Percentiles rank a stretch among this genome's conserved stretches.
Evolutionary conservation across 2,329 filamentous ascomycete species (phyloP).

Genomic region (Botrytis hyacinthi): DNA sequence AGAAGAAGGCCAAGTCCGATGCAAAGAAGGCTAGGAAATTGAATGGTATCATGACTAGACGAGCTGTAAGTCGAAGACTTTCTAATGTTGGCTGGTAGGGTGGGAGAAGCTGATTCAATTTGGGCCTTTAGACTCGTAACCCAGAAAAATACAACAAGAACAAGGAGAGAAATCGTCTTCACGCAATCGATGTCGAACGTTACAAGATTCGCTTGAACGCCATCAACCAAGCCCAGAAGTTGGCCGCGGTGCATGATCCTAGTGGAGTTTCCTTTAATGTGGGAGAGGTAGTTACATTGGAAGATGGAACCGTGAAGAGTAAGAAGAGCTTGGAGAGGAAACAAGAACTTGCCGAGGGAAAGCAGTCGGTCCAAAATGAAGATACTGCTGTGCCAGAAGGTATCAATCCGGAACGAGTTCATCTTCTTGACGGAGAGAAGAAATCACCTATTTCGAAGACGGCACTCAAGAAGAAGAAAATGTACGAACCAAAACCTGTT

Average conservation of each 20-base stretch:
- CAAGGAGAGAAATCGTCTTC: slow-evolving; percentile 38
- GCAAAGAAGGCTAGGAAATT: slow-evolving; percentile 33
- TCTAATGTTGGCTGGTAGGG: neutral
- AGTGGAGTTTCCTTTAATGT: slow-evolving; percentile 39
- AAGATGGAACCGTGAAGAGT: slow-evolving; percentile 36
- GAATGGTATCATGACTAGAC: slow-evolving; percentile 32
- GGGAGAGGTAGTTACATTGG: slow-evolving; percentile 32
- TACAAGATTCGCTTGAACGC: slow-evolving; percentile 37
- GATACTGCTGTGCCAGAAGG: slow-evolving; percentile 9
- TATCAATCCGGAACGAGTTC: slow-evolving; percentile 21
- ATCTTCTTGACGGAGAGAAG: slow-evolving; percentile 20
- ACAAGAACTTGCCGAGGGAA: slow-evolving; percentile 24
- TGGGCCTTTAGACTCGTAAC: slow-evolving; percentile 34
- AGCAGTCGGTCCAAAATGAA: slow-evolving; percentile 8
- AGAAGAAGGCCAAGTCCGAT: slow-evolving; percentile 35
- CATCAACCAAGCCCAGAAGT: slow-evolving; percentile 35
- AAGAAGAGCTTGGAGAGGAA: slow-evolving; percentile 21
- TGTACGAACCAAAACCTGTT: slow-evolving; percentile 20
- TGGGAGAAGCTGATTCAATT: neutral
- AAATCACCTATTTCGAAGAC: slow-evolving; percentile 26
- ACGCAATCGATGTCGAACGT: slow-evolving; percentile 37
- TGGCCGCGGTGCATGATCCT: slow-evolving; percentile 38
- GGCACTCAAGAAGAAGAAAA: slow-evolving; percentile 22
- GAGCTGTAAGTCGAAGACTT: slow-evolving; percentile 23
- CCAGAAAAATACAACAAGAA: slow-evolving; percentile 40